These are phyloP conservation scores for Castanopsis chinensis DNA, from an alignment of 306 rosid species.

Conservation along the genomic window DNA sequence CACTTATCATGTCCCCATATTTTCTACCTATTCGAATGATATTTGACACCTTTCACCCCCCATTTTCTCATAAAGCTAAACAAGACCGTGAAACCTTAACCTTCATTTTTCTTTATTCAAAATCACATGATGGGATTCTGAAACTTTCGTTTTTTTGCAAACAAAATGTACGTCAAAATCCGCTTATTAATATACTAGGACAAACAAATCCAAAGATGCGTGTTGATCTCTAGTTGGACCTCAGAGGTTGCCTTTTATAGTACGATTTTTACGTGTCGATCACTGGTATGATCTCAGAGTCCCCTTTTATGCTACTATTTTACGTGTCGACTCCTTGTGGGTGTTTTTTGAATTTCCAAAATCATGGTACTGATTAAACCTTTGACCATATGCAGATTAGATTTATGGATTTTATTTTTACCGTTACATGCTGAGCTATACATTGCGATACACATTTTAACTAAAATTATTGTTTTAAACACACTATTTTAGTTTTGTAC, in stretches of 20 bases:
- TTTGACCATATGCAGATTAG: no score
- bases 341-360: background rate
- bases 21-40: background rate
- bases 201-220: background rate
- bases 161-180: conserved; percentile 5
- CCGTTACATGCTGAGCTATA: no score
- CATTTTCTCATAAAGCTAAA: background rate
- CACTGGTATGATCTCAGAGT: no score
- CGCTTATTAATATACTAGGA: background rate
- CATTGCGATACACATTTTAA: no score
- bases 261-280: conserved; percentile 13
- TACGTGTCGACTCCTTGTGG: background rate
- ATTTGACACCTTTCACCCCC: background rate
- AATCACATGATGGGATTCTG: background rate
- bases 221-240: background rate
- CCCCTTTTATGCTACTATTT: background rate
- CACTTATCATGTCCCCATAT: background rate
- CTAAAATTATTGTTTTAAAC: no score
- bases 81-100: background rate
- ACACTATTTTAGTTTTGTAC: no score
- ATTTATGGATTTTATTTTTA: no score
- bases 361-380: background rate
- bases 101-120: background rate
- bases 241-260: background rate
- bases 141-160: background rate